Conservation (phyloP, 129 eudicot genomes). For the Centrapalus pauciflorus region DNA sequence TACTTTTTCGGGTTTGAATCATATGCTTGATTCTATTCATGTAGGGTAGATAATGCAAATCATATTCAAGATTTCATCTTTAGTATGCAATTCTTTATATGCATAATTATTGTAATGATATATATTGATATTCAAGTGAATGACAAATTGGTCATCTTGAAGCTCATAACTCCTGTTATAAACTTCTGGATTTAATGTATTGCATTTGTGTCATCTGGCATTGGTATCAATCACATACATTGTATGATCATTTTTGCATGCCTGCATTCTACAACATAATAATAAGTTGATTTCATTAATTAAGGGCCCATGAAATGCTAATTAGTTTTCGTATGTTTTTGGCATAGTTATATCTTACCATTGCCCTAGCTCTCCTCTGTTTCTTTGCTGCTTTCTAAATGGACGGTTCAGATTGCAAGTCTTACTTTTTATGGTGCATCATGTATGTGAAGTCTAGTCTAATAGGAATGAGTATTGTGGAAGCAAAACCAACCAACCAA, state of each 20-base stretch:
- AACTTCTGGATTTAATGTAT: background rate
- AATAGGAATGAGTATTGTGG: too few species aligned
- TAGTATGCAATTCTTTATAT: background rate
- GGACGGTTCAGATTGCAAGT: too few species aligned
- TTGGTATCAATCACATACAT: background rate
- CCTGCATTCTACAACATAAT: background rate
- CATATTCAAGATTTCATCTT: background rate
- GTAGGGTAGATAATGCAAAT: conserved; percentile 15
- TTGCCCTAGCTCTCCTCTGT: too few species aligned
- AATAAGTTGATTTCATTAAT: background rate
- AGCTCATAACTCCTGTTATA: background rate
- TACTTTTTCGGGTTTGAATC: background rate
- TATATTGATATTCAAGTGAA: background rate
- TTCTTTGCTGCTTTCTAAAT: too few species aligned
- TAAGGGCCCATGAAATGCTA: background rate
- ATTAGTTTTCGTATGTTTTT: too few species aligned
- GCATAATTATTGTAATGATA: background rate
- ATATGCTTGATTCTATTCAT: conserved; percentile 1
- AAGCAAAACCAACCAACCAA: too few species aligned
- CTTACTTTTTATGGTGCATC: too few species aligned
- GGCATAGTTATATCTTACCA: too few species aligned
- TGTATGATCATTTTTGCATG: background rate
- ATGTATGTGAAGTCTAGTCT: too few species aligned
- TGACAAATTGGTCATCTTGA: background rate
- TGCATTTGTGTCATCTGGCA: background rate